Evolutionary conservation across 805 yeast genomes (phyloP), one percentile per base, ranked within the genome.

Genomic region (Pichia occidentalis): DNA sequence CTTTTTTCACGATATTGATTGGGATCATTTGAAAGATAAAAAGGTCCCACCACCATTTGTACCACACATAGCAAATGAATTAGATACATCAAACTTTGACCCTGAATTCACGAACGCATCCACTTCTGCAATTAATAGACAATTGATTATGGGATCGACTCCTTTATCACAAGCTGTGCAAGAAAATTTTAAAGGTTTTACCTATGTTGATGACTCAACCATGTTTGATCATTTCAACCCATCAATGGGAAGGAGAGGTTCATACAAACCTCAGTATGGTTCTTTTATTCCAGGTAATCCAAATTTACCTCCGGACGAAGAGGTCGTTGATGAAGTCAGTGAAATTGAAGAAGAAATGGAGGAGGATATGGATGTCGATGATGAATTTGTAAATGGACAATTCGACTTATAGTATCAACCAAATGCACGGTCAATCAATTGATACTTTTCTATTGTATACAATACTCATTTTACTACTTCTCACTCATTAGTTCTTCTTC

Each of bases 101-200:
- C 97, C 98, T 5, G 97, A 92, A 61, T 92, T 92, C 63, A 92
- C 98, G 16, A 81, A 80, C 51, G 85, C 95, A 29, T 80, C 94
- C 13, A 86, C 96, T 0, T 80, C 95, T 7, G 79, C 79, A 27
- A 74, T 87, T 58, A 80, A 70, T 52, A 77, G 76, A 51, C 84
- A 77, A 49, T 67, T 69, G 68, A 80, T 68, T 46, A 57, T 73
- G 64, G 79, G 75, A 10, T 67, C 76, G 19, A 84, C 96, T 4
- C 97, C 97, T 23, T 65, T 92, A 46, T 80, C 94, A 8, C 96
- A 96, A 3, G 95, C 94, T 0, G 78, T 90, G 53, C 98, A 92
- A 64, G 97, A 92, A 36, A 88, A 88, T 57, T 92, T 92, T 65
- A 86, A 85, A 52, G 98, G 98, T 0, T 92, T 92, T 60, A 92